Conservation (phyloP, 2,329 filamentous ascomycete species). For the Xylaria sp. region DNA sequence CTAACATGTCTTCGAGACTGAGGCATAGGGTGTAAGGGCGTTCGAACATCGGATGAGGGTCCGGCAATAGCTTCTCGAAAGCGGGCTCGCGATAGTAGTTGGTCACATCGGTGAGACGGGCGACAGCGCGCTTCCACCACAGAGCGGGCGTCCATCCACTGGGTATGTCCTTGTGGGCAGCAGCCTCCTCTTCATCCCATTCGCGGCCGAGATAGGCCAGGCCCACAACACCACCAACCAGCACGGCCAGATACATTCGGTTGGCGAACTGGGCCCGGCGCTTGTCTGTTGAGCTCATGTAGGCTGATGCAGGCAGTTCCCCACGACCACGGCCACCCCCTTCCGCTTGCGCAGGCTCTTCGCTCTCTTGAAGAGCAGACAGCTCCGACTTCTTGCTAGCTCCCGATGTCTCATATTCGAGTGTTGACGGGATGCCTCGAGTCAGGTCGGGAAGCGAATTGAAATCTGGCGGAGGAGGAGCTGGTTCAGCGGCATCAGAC, state of each 20-base stretch:
- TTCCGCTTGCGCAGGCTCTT: slow-evolving; percentile 54
- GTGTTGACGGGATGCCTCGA: slow-evolving; percentile 92
- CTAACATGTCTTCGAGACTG: slow-evolving; percentile 90
- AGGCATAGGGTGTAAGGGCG: slow-evolving; percentile 93
- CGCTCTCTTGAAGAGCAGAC: slow-evolving; percentile 52
- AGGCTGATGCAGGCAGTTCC: slow-evolving; percentile 80
- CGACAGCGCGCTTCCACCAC: slow-evolving; percentile 84
- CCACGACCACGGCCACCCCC: slow-evolving; percentile 65
- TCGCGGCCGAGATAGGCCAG: slow-evolving; percentile 84
- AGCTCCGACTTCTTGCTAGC: slow-evolving; percentile 54
- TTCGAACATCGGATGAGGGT: slow-evolving; percentile 80
- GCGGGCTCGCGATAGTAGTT: slow-evolving; percentile 97
- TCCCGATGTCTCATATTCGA: slow-evolving; percentile 77
- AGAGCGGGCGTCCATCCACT: slow-evolving; percentile 80
- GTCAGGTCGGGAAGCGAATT: slow-evolving; percentile 85
- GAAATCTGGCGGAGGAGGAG: slow-evolving; percentile 60
- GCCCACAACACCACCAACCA: slow-evolving; percentile 66
- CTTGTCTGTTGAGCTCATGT: slow-evolving; percentile 90
- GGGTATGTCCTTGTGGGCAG: slow-evolving; percentile 75
- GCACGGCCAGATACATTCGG: slow-evolving; percentile 73
- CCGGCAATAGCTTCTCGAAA: slow-evolving; percentile 91
- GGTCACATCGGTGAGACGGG: slow-evolving; percentile 78
- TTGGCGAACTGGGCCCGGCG: slow-evolving; percentile 81
- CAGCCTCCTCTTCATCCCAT: slow-evolving; percentile 84
- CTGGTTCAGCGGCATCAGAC: slow-evolving; percentile 34